These are phyloP conservation scores for Abrus pulchellus DNA, from an alignment of 306 rosid genomes.

Conservation along the genomic window DNA sequence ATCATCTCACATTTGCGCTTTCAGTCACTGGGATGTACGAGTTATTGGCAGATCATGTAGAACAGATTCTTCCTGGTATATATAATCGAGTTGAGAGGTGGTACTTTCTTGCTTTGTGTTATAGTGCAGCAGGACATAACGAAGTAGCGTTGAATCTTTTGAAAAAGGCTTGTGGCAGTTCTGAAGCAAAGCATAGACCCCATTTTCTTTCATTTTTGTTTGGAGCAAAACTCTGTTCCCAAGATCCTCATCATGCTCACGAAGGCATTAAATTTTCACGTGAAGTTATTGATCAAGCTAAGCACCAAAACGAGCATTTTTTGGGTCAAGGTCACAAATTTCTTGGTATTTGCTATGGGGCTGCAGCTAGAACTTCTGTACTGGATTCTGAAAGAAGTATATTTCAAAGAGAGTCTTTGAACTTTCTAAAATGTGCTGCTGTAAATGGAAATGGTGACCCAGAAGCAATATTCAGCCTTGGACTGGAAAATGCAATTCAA, in stretches of 20 bases:
- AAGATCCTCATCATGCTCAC: slow-evolving; percentile 57
- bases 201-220: slow-evolving; percentile 71
- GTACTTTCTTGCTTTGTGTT: slow-evolving; percentile 91
- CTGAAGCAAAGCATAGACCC: slow-evolving; percentile 63
- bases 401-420: slow-evolving; percentile 71
- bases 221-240: slow-evolving; percentile 78
- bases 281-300: slow-evolving; percentile 58
- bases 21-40: slow-evolving; percentile 71
- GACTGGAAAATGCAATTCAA: slow-evolving; percentile 78
- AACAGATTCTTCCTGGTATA: slow-evolving; percentile 78
- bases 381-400: slow-evolving; percentile 75
- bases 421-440: slow-evolving; percentile 63
- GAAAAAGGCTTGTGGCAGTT: slow-evolving; percentile 72
- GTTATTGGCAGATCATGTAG: slow-evolving; percentile 70
- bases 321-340: slow-evolving; percentile 64
- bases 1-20: slow-evolving; percentile 81
- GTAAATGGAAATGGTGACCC: slow-evolving; percentile 54
- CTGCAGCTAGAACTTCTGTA: slow-evolving; percentile 73
- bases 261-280: slow-evolving; percentile 69
- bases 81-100: slow-evolving; percentile 75
- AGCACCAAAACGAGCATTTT: slow-evolving; percentile 62
- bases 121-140: slow-evolving; percentile 71
- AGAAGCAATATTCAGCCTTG: slow-evolving; percentile 66
- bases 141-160: slow-evolving; percentile 77
- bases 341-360: slow-evolving; percentile 82